Base-by-base conservation (phyloP, 75 land plant genomes). In the Pinus tabuliformis region DNA sequence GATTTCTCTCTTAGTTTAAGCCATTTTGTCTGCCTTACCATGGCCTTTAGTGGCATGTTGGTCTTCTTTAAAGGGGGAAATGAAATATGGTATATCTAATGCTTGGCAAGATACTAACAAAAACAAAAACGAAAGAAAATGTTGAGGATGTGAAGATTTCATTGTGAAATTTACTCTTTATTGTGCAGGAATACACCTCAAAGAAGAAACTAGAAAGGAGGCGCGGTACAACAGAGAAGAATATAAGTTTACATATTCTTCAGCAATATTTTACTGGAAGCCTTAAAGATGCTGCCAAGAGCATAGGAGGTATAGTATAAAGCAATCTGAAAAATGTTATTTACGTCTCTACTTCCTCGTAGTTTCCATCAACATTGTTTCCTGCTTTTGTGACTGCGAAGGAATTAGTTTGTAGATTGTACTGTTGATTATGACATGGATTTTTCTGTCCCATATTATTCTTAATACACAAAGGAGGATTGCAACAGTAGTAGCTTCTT, bases 231-330 rank as follows among this genome's bases (percentile, higher is more conserved):
- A 72, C 82, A 13, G 96, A 93, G 80, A 93, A 86, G 65, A 89
- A 87, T 59, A 90, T 93, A 45, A 85, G 96, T 58, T 84, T 91
- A 59, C 83, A 83, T 63, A 89, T 93, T 70, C 92, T 93, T 75
- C 94, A 93, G 66, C 86, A 89, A 39, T 91, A 93, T 78, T 93
- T 93, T 73, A 86, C 96, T 74, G 96, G 96, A 65, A 93, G 96
- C 72, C 85, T 93, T 15, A 93, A 93, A 82, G 95, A 93, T 84
- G 95, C 96, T 59, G 96, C 95, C 58, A 89, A 84, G 84, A 86
- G 90, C 78, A 87, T 93, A 83, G 96, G 94, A 28, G 96, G 96
- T 93, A 65, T 62, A 22, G 13, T n/a, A 4, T 45, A 42, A n/a
- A 42, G 45, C 72, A n/a, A 20, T 42, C 49, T 39, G 72, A 39